Base-by-base conservation (phyloP, 306 rosid genomes). In the Begonia loranthoides region DNA sequence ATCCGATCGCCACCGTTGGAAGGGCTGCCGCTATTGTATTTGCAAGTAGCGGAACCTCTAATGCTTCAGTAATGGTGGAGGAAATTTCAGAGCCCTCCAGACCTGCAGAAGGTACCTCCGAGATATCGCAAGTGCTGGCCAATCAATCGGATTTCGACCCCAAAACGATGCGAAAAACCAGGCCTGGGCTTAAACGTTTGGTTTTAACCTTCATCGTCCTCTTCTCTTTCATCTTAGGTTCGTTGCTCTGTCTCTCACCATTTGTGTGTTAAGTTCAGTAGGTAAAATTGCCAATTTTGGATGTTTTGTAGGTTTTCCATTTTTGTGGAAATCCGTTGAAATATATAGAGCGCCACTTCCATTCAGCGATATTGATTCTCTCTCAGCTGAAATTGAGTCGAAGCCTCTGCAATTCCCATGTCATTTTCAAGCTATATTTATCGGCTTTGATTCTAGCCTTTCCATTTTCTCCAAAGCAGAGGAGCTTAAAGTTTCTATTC, bases 321-420 rank as follows among this genome's bases (percentile, higher is more conserved):
- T 85, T 55, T 62, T 90, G 15, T 85, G 87, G 87, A 90, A 80
- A 67, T 78, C 95, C 47, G 88, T 90, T 2, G 95, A 90, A 74
- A 90, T 90, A 56, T 80, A 85, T 71, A 87, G 92, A 15, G 81
- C 95, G 1, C 86, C 94, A 0, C 80, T 90, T 12, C 99, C 99
- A 2, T 90, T 90, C 57, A 64, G 67, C 12, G 80, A 69, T 36
- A 76, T 90, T 44, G 92, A 90, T 3, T 60, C 75, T 0, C 76
- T 90, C 59, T 82, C 95, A 4, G 69, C 76, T 46, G 74, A 67
- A 66, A 69, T 78, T 4, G 84, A 82, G 38, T 80, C 88, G 2
- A 55, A 6, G n/a, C 82, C 92, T 0, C 55, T 76, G 36, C 56
- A 19, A 3, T 90, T 90, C 58, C 99, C 95, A 13, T 90, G 99